These are phyloP conservation scores for Solanum acaule DNA, from an alignment of 257 asterid genomes.

Conservation along the genomic window DNA sequence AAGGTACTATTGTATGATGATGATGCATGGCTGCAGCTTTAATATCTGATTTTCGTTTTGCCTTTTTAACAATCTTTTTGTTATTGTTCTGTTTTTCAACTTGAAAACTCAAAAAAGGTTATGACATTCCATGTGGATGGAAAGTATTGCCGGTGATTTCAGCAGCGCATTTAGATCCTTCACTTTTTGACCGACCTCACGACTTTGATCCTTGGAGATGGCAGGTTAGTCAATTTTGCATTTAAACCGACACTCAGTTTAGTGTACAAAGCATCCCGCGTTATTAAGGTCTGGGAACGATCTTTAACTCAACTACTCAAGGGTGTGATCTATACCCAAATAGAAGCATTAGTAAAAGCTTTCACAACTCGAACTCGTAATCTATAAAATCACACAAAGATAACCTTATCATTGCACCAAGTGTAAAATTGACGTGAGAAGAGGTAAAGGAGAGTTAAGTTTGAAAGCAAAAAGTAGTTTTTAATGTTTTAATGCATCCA, in stretches of 20 bases:
- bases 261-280: background rate
- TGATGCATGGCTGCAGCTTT: background rate
- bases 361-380: background rate
- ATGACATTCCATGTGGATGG: constrained; percentile 99
- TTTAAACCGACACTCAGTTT: background rate
- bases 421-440: background rate
- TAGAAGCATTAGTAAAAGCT: no score
- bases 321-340: background rate
- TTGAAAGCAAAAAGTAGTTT: background rate
- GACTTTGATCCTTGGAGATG: constrained; percentile 96
- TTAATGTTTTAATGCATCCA: background rate
- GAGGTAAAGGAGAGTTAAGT: background rate
- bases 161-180: constrained; percentile 92
- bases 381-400: background rate
- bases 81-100: background rate
- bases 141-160: constrained; percentile 91
- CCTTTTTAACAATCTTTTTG: background rate
- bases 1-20: constrained; percentile 31
- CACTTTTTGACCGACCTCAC: constrained; percentile 84
- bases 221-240: constrained; percentile 41
- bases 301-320: background rate
- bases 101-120: constrained; percentile 33
- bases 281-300: background rate
- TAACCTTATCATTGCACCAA: background rate
- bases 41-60: background rate